Evolutionary conservation across 306 rosid genomes (phyloP).

Genomic region (Neltuma alba): DNA sequence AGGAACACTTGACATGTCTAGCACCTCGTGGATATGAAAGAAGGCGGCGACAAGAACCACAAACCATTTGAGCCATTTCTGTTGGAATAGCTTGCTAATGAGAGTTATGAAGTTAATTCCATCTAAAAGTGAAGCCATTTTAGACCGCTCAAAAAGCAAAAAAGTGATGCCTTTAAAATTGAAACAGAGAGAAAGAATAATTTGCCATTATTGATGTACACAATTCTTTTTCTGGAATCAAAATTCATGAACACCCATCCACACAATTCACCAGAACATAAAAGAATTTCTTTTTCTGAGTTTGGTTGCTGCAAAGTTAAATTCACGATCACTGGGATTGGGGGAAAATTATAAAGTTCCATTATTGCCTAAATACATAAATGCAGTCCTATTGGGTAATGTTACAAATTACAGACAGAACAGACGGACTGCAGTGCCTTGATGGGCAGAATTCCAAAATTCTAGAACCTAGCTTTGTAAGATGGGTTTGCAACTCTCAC

Average conservation of each 20-base stretch:
- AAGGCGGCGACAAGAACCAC: conserved; percentile 86
- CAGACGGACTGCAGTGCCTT: background rate
- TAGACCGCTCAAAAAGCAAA: too few species aligned
- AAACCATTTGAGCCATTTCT: conserved; percentile 88
- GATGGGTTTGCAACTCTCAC: background rate
- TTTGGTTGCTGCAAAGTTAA: background rate
- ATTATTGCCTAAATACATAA: background rate
- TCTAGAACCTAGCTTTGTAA: background rate
- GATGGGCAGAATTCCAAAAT: background rate
- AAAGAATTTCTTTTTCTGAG: too few species aligned
- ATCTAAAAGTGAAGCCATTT: background rate
- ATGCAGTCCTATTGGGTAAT: background rate
- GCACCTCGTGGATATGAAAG: conserved; percentile 75
- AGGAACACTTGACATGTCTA: conserved; percentile 74
- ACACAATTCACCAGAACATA: too few species aligned
- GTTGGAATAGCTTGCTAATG: conserved; percentile 31
- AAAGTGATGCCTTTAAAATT: too few species aligned
- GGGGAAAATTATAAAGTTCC: background rate
- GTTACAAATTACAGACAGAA: background rate
- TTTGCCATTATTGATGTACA: too few species aligned
- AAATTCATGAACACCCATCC: too few species aligned
- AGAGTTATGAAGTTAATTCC: conserved; percentile 22
- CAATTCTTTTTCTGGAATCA: too few species aligned
- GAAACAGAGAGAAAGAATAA: background rate
- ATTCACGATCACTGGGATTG: background rate